These are phyloP conservation scores for Botryotinia globosa DNA, from an alignment of 2,329 filamentous ascomycete species.

Conservation along the genomic window DNA sequence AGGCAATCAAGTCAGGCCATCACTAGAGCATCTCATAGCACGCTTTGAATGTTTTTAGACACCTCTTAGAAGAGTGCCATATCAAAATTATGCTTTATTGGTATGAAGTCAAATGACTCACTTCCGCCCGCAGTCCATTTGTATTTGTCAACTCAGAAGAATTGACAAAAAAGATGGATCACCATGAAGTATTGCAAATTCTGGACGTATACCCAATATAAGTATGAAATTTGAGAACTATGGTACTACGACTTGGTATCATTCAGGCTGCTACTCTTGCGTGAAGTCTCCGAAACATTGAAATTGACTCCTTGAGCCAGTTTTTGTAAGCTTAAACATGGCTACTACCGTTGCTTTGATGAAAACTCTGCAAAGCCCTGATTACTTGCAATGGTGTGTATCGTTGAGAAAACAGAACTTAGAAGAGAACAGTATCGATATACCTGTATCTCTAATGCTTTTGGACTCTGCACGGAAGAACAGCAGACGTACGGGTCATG, in stretches of 20 bases:
- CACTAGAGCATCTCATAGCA: neutral
- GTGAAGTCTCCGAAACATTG: neutral
- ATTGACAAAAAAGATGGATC: neutral
- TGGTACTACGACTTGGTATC: neutral
- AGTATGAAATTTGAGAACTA: neutral
- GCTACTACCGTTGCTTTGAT: neutral
- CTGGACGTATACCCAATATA: too few species aligned
- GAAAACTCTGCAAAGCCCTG: neutral
- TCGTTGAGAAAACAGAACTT: neutral
- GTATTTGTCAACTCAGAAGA: neutral
- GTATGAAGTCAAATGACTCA: neutral
- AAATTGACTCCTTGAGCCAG: neutral
- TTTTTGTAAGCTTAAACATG: neutral
- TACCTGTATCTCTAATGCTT: neutral
- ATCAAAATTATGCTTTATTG: too few species aligned
- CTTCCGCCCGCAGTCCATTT: neutral
- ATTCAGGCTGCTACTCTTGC: neutral
- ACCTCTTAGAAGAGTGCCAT: too few species aligned
- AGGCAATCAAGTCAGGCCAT: neutral
- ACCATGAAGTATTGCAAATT: neutral
- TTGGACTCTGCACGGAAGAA: neutral
- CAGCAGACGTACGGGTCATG: too few species aligned
- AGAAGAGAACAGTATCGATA: too few species aligned
- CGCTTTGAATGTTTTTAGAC: neutral
- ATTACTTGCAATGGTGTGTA: neutral